Conservation (phyloP, 2,329 filamentous ascomycete species). For the Chaetomiaceae sp. region DNA sequence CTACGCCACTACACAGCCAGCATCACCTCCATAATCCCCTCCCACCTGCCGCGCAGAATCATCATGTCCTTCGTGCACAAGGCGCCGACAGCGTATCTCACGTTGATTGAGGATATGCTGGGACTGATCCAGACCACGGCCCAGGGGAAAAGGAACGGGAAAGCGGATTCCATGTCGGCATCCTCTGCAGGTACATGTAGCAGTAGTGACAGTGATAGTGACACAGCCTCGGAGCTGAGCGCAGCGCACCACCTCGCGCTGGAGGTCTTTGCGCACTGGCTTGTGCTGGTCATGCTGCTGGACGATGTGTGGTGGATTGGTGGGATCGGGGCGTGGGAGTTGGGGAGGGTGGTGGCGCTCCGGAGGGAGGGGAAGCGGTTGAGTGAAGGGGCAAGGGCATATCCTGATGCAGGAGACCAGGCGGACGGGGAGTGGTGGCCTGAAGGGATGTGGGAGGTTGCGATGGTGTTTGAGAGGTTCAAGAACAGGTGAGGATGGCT, state of each 20-base stretch:
- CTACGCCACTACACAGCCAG: constrained; percentile 34
- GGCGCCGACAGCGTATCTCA: constrained; percentile 32
- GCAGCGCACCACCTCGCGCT: constrained; percentile 29
- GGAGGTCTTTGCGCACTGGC: constrained; percentile 39
- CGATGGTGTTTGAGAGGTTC: too few relatives aligned
- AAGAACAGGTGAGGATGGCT: too few relatives aligned
- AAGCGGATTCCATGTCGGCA: not conserved
- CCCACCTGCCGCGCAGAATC: constrained; percentile 33
- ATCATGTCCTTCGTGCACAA: constrained; percentile 41
- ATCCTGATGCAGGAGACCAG: constrained; percentile 13
- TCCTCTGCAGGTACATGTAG: too few relatives aligned
- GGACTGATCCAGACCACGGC: constrained; percentile 23
- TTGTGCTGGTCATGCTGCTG: constrained; percentile 35
- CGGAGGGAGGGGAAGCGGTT: constrained; percentile 15
- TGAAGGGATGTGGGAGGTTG: constrained; percentile 35
- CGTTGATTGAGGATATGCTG: constrained; percentile 33
- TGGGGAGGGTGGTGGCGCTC: constrained; percentile 27
- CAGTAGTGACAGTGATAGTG: too few relatives aligned
- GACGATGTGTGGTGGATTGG: constrained; percentile 41
- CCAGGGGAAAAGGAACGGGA: too few relatives aligned
- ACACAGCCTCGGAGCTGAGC: not conserved
- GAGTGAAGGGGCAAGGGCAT: too few relatives aligned
- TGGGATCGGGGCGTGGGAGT: constrained; percentile 33
- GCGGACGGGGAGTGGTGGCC: constrained; percentile 35
- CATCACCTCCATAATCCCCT: constrained; percentile 32